Evolutionary conservation across 192 early-diverging fungal species (phyloP).

Genomic region (Backusella macrospora): DNA sequence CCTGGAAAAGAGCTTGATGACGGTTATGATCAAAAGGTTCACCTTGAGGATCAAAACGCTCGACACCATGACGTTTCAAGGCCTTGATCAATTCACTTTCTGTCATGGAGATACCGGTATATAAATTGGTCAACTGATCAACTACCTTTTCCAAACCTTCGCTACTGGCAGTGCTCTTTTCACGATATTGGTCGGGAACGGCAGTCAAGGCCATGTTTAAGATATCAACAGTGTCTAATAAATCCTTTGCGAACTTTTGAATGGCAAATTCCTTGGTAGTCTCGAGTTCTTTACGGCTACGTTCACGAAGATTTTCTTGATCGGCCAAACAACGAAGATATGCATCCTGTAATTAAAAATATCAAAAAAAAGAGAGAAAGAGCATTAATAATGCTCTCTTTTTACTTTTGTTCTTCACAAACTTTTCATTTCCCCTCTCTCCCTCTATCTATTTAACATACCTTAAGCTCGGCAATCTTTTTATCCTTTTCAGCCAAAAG

Average conservation of each 20-base stretch:
- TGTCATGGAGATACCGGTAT: conserved; percentile 90
- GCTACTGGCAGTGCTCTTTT: conserved; percentile 25
- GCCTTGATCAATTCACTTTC: conserved; percentile 81
- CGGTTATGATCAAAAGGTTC: conserved; percentile 94
- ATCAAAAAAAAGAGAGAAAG: neutral
- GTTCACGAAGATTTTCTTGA: conserved; percentile 91
- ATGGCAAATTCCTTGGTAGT: conserved; percentile 86
- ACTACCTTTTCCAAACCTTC: conserved; percentile 48
- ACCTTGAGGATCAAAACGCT: conserved; percentile 78
- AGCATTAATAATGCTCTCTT: neutral
- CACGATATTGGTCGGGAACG: conserved; percentile 72
- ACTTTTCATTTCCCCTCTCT: neutral
- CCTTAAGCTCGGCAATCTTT: conserved; percentile 81
- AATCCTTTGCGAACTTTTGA: conserved; percentile 98
- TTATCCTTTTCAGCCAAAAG: conserved; percentile 72
- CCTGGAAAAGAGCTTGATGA: conserved; percentile 96
- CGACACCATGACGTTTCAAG: conserved; percentile 85
- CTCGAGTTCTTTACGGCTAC: conserved; percentile 85
- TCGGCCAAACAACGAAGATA: conserved; percentile 95
- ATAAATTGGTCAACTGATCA: conserved; percentile 73
- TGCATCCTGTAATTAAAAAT: conserved; percentile 61
- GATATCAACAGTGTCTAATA: conserved; percentile 91
- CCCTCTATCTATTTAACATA: conserved; percentile 36
- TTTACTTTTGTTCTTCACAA: neutral
- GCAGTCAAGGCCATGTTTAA: conserved; percentile 86